Base-by-base conservation (phyloP, 1,284 basidiomycete species). In the Exsudoporus floridanus region DNA sequence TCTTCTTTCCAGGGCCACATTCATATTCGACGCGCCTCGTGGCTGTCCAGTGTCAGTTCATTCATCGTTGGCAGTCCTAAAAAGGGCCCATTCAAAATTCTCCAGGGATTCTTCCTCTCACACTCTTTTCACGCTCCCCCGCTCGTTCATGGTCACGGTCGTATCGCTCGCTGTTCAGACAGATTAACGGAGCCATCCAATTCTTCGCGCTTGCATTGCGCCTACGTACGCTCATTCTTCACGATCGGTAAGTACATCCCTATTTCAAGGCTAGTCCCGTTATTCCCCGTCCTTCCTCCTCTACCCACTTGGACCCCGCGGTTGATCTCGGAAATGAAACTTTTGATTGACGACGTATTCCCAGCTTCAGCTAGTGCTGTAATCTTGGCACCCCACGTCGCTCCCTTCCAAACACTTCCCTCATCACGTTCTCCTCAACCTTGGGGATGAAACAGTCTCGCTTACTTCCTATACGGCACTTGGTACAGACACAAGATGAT, bases 211-310 rank as follows among this genome's bases (percentile, higher is more conserved):
- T 42, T 44, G 10, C 25, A n/a, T 33, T 49, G 45, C 39, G 18
- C 46, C 45, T n/a, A 40, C 40, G 39, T 23, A 54, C 59, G 48
- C 48, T 50, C 53, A 38, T 49, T 53, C 45, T 16, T 65, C 50
- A 65, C 67, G 67, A 65, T 60, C 53, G 46, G 65, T 65, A 54
- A 47, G 64, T 54, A 13, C 7, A 7, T 28, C 43, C n/a, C 54
- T 40, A 18, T 49, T 55, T 51, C 35, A 9, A 42, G 28, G 9
- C 42, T 14, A 13, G 2, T 44, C 35, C 50, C 48, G 49, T 45
- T 35, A 40, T 57, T 39, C 33, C 34, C 45, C 50, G 51, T 18
- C 33, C 33, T 49, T 55, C 37, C 12, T 41, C 36, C 38, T 35
- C 31, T 30, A 44, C 43, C 38, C 18, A 16, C 25, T 49, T 36